Evolutionary conservation across 2,329 filamentous ascomycete species (phyloP).

Genomic region (Sporothrix humicola): DNA sequence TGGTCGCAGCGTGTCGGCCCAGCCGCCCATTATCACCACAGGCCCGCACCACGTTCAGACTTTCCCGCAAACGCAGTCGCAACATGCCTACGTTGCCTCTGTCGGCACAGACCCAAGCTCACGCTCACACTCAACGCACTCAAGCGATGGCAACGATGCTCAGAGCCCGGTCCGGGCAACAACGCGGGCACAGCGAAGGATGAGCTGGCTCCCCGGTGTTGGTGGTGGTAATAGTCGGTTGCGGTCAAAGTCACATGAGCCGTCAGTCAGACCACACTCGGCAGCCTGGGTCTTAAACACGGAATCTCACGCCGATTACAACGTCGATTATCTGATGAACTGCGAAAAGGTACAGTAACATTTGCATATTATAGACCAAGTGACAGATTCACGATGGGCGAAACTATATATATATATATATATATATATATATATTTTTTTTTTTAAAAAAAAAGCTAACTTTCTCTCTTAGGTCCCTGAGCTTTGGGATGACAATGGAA

Average conservation of each 20-base stretch:
- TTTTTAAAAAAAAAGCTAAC: background rate
- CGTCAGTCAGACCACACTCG: constrained; percentile 32
- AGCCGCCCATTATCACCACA: constrained; percentile 44
- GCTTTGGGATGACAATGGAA: constrained; percentile 67
- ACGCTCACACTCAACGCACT: constrained; percentile 45
- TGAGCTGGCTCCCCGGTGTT: constrained; percentile 60
- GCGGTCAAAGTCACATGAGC: constrained; percentile 56
- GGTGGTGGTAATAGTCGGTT: constrained; percentile 47
- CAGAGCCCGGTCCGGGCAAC: constrained; percentile 51
- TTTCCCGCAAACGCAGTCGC: constrained; percentile 40
- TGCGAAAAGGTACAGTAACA: constrained; percentile 57
- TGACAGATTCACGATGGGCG: too few species aligned
- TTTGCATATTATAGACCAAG: too few species aligned
- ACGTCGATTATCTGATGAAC: constrained; percentile 56
- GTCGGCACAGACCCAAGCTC: constrained; percentile 42
- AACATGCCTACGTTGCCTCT: constrained; percentile 44
- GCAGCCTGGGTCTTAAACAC: constrained; percentile 61
- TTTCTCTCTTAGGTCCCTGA: constrained; percentile 60
- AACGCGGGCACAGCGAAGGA: constrained; percentile 52
- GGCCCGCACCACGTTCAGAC: background rate
- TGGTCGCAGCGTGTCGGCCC: constrained; percentile 57
- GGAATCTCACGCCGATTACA: constrained; percentile 61
- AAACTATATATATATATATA: too few species aligned
- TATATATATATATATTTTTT: too few species aligned
- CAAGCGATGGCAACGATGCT: constrained; percentile 46